Conservation (phyloP, 345 rosid genomes). For the Odontarrhena argentea region DNA sequence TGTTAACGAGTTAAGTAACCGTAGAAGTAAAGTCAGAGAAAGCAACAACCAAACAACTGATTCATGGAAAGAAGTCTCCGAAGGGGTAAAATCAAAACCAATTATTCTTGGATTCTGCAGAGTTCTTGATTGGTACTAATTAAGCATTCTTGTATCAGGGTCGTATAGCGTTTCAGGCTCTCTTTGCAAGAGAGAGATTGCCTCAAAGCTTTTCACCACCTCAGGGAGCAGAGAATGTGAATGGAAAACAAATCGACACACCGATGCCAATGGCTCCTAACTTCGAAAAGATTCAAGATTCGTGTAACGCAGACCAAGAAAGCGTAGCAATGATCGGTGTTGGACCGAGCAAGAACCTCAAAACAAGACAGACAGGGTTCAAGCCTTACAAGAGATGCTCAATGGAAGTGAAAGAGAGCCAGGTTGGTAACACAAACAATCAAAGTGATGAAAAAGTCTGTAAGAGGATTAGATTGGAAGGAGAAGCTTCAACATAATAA, state of each 20-base stretch:
- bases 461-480: constrained; percentile 87
- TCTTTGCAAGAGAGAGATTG: constrained; percentile 76
- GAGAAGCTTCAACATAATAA: constrained; percentile 53
- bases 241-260: constrained; percentile 40
- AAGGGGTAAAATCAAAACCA: constrained; percentile 56
- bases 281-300: constrained; percentile 46
- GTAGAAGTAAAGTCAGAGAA: constrained; percentile 56
- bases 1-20: constrained; percentile 51
- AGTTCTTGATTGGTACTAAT: not conserved
- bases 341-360: constrained; percentile 52
- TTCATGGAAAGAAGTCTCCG: constrained; percentile 91
- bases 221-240: constrained; percentile 38
- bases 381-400: constrained; percentile 97
- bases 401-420: constrained; percentile 71
- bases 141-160: constrained; percentile 51
- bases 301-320: constrained; percentile 51
- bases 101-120: constrained; percentile 7
- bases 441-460: constrained; percentile 74
- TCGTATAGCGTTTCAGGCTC: constrained; percentile 86
- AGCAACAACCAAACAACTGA: constrained; percentile 53
- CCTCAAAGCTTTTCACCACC: constrained; percentile 98
- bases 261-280: constrained; percentile 39
- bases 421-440: constrained; percentile 42
- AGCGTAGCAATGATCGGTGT: constrained; percentile 59
- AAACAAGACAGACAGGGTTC: constrained; percentile 75